Evolutionary conservation across 1,139 yeast genomes (phyloP).

Genomic region (Pichia sp.): DNA sequence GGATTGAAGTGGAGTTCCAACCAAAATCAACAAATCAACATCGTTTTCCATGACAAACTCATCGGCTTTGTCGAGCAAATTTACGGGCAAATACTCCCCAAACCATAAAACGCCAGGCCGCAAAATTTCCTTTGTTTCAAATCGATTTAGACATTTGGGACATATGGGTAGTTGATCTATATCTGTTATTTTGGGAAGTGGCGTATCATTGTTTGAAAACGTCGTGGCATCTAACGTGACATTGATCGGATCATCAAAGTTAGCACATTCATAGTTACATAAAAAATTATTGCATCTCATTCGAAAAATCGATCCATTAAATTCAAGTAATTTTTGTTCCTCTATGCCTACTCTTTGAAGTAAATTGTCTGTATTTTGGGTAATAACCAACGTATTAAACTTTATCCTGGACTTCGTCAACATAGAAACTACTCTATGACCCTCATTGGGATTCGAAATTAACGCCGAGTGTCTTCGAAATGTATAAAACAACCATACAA

Average conservation of each 20-base stretch:
- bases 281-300: constrained; percentile 67
- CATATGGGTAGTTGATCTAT: constrained; percentile 58
- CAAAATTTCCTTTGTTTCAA: constrained; percentile 35
- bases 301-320: constrained; percentile 74
- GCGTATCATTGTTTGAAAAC: constrained; percentile 6
- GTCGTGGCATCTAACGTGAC: constrained; percentile 34
- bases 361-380: constrained; percentile 80
- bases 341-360: constrained; percentile 59
- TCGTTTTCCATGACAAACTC: constrained; percentile 49
- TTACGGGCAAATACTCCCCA: constrained; percentile 73
- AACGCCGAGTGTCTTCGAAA: constrained; percentile 60
- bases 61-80: constrained; percentile 57
- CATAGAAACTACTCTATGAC: constrained; percentile 62
- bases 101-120: constrained; percentile 94
- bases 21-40: constrained; percentile 69
- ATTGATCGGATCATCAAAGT: constrained; percentile 56
- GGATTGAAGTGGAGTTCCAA: constrained; percentile 79
- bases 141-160: constrained; percentile 44
- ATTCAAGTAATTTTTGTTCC: constrained; percentile 41
- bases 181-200: constrained; percentile 32
- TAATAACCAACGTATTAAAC: constrained; percentile 47
- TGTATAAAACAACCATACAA: constrained; percentile 86
- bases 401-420: constrained; percentile 26
- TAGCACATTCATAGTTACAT: constrained; percentile 55
- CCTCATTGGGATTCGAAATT: constrained; percentile 60